A percentile compares a stretch with the other conserved stretches of the same genome.
These are phyloP conservation scores for Heracleum sosnowskyi DNA, from an alignment of 129 eudicot species.

Conservation along the genomic window DNA sequence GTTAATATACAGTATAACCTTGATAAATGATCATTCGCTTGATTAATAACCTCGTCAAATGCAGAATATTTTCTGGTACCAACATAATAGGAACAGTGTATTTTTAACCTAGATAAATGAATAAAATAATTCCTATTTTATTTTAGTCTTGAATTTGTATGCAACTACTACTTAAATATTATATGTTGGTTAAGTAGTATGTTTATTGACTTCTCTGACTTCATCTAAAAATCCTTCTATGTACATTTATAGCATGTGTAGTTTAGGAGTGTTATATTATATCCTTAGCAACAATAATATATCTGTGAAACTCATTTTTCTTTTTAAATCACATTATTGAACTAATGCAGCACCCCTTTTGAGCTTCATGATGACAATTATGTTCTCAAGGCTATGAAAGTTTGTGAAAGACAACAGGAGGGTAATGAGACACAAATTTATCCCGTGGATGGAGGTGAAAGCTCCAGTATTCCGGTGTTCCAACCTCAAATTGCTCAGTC, in stretches of 20 bases:
- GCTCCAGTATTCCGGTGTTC: constrained; percentile 43
- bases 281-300: neutral
- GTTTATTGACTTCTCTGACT: neutral
- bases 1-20: no score
- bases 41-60: no score
- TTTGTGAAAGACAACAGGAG: constrained; percentile 28
- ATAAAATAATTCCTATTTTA: neutral
- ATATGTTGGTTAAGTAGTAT: neutral
- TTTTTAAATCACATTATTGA: neutral
- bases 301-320: neutral
- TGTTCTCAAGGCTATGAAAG: constrained; percentile 68
- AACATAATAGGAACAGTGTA: no score
- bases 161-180: neutral
- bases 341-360: constrained; percentile 56
- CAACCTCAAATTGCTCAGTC: constrained; percentile 34
- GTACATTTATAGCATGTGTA: neutral
- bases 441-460: constrained; percentile 44
- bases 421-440: constrained; percentile 22
- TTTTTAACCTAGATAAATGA: no score
- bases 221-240: neutral
- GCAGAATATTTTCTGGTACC: no score
- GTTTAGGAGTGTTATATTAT: neutral
- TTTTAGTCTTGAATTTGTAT: neutral
- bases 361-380: constrained; percentile 67
- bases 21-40: no score